Conservation (phyloP, 805 yeast species). For the Candida manassasensis region DNA sequence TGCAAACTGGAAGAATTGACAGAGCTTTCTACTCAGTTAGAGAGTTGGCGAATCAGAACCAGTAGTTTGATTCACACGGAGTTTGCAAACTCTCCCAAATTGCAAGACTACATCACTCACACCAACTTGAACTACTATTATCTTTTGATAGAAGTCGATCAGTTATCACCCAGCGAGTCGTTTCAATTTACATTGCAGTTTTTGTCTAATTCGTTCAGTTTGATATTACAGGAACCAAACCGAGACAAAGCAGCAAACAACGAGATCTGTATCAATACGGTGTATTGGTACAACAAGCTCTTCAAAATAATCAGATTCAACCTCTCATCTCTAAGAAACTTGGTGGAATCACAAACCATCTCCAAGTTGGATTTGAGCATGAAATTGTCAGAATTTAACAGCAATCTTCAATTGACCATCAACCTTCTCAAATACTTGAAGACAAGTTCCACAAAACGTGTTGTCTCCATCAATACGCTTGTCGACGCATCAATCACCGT, state of each 20-base stretch:
- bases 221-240: constrained; percentile 21
- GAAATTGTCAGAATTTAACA: constrained; percentile 27
- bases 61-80: constrained; percentile 24
- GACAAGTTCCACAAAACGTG: constrained; percentile 2
- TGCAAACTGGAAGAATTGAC: constrained; percentile 8
- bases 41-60: constrained; percentile 32
- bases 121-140: constrained; percentile 37
- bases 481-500: not conserved
- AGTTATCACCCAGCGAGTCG: constrained; percentile 32
- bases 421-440: constrained; percentile 26
- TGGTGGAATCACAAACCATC: constrained; percentile 11
- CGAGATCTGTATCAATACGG: constrained; percentile 7
- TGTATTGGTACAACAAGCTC: constrained; percentile 33
- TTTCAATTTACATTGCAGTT: constrained; percentile 40
- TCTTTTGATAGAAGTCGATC: constrained; percentile 37
- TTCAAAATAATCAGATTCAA: constrained; percentile 33
- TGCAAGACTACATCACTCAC: constrained; percentile 30
- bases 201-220: constrained; percentile 34
- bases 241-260: constrained; percentile 1
- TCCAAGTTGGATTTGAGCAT: constrained; percentile 15
- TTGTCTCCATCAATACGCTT: not conserved
- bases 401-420: constrained; percentile 28
- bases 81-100: constrained; percentile 21
- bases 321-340: constrained; percentile 17
- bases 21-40: constrained; percentile 27